Conservation (phyloP, 306 rosid genomes). For the Lotus japonicus region DNA sequence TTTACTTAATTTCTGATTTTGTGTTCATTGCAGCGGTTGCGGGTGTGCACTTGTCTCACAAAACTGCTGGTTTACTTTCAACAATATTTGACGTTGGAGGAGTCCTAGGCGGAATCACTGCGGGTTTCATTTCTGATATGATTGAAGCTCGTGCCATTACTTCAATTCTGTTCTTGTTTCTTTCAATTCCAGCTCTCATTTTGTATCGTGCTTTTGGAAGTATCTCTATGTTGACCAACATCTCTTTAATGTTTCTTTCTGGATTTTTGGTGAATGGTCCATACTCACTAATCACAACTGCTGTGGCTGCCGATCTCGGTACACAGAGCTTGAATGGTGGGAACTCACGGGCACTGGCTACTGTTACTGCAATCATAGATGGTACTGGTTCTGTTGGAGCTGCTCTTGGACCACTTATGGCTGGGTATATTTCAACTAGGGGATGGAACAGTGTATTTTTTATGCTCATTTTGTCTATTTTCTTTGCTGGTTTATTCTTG, state of each 20-base stretch:
- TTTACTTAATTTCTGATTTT: neutral
- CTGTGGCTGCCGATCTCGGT: constrained; percentile 93
- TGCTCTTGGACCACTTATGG: constrained; percentile 85
- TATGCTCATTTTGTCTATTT: constrained; percentile 62
- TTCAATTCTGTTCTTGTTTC: constrained; percentile 58
- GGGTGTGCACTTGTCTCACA: constrained; percentile 68
- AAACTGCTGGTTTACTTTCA: constrained; percentile 82
- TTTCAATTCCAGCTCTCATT: constrained; percentile 76
- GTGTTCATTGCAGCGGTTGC: constrained; percentile 63
- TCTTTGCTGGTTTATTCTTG: constrained; percentile 60
- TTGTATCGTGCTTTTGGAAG: constrained; percentile 67
- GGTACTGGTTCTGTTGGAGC: constrained; percentile 93
- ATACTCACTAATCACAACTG: constrained; percentile 78
- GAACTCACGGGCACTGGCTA: constrained; percentile 65
- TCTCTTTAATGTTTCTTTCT: constrained; percentile 63
- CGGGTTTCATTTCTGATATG: constrained; percentile 78
- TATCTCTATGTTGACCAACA: constrained; percentile 60
- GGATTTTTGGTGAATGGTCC: constrained; percentile 61
- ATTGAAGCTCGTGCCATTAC: constrained; percentile 87
- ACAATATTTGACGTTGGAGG: constrained; percentile 87
- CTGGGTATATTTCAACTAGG: constrained; percentile 61
- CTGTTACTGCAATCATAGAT: constrained; percentile 86
- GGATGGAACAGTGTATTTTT: constrained; percentile 86
- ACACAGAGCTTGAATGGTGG: constrained; percentile 45
- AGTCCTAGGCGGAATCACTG: constrained; percentile 74